Conservation (phyloP, 1,139 yeast species). For the Debaryomyces fabryi region DNA sequence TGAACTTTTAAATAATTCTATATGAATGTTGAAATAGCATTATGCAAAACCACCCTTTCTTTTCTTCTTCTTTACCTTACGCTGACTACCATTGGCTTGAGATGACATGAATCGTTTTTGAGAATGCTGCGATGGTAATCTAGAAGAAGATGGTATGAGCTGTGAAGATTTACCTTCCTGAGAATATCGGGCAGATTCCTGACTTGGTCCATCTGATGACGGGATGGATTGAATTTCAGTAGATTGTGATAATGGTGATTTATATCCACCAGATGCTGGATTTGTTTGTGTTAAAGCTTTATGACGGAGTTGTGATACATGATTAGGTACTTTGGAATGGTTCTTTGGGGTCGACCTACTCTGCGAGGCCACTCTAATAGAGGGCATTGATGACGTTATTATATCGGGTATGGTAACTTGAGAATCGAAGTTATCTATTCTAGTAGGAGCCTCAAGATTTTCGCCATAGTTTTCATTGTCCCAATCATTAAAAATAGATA, state of each 20-base stretch:
- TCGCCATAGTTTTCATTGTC: conserved; percentile 17
- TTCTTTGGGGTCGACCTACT: conserved; percentile 15
- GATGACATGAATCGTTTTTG: conserved; percentile 11
- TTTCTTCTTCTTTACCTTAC: conserved; percentile 25
- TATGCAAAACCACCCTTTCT: conserved; percentile 35
- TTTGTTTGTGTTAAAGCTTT: conserved; percentile 6
- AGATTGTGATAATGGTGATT: conserved; percentile 10
- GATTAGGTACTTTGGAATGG: conserved; percentile 8
- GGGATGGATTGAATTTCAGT: background rate
- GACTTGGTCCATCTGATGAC: conserved; percentile 3
- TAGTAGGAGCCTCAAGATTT: background rate
- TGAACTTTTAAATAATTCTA: background rate
- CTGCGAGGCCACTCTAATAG: conserved; percentile 27
- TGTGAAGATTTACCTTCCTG: conserved; percentile 10
- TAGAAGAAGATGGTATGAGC: conserved; percentile 6
- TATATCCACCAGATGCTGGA: background rate
- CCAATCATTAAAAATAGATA: conserved; percentile 31
- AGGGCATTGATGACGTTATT: conserved; percentile 22
- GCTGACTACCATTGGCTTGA: conserved; percentile 13
- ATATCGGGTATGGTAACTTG: conserved; percentile 13
- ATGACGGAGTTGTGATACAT: background rate
- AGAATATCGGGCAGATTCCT: background rate
- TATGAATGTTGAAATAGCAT: conserved; percentile 5
- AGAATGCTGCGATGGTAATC: conserved; percentile 7
- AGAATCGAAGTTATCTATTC: conserved; percentile 7